Evolutionary conservation across 768 basidiomycete genomes (phyloP).

Genomic region (Amyloporia xantha): DNA sequence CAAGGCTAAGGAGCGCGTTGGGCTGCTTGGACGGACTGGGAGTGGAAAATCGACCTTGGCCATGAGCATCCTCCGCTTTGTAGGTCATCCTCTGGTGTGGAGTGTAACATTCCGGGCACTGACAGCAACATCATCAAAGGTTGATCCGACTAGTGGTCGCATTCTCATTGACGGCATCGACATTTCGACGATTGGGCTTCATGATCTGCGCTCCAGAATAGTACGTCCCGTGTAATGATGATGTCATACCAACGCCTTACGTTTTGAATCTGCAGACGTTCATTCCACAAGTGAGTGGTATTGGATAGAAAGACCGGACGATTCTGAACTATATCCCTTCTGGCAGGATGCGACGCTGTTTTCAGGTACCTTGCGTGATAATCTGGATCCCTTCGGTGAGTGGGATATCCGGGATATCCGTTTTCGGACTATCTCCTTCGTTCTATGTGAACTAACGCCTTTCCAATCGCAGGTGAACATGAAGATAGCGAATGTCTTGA

Average conservation of each 20-base stretch:
- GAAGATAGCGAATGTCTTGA: conserved; percentile 76
- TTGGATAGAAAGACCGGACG: not conserved
- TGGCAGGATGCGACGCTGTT: conserved; percentile 62
- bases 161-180: conserved; percentile 88
- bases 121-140: conserved; percentile 30
- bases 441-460: not conserved
- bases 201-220: conserved; percentile 73
- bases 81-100: conserved; percentile 30
- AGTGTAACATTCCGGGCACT: not conserved
- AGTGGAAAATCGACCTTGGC: conserved; percentile 82
- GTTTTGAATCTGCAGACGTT: no score
- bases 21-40: conserved; percentile 76
- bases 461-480: conserved; percentile 49
- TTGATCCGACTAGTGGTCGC: conserved; percentile 67
- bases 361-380: conserved; percentile 72
- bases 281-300: conserved; percentile 46
- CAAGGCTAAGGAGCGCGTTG: conserved; percentile 66
- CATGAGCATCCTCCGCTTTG: conserved; percentile 81
- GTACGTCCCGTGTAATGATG: no score
- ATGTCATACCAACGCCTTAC: no score
- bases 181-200: conserved; percentile 76
- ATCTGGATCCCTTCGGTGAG: conserved; percentile 66
- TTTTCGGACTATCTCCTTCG: no score
- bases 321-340: not conserved
- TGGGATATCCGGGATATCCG: no score